Evolutionary conservation across 768 basidiomycete species (phyloP).

Genomic region (Termitomyces eurrhizus): DNA sequence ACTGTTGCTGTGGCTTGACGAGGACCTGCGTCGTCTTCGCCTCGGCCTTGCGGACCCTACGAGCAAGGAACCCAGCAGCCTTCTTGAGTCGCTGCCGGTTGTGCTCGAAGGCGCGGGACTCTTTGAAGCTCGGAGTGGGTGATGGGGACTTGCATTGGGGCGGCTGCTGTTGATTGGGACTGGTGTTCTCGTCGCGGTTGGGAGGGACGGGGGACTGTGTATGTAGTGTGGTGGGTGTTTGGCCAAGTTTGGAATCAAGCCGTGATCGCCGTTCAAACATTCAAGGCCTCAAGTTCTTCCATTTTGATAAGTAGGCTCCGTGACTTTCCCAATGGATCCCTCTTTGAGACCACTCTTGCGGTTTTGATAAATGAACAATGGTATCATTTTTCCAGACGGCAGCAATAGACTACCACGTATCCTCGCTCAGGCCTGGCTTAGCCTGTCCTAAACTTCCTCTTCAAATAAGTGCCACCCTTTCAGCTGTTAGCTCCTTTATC

Average conservation of each 20-base stretch:
- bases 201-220: not conserved
- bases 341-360: not conserved
- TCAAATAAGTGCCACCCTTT: not conserved
- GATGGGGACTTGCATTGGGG: constrained; percentile 11
- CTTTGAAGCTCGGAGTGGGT: constrained; percentile 27
- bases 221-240: not conserved
- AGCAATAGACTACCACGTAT: not conserved
- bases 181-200: not conserved
- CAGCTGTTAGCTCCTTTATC: not conserved
- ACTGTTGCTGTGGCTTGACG: not conserved
- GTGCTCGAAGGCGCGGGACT: constrained; percentile 45
- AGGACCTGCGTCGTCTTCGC: not conserved
- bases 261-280: not conserved
- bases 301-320: not conserved
- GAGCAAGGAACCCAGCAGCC: constrained; percentile 35
- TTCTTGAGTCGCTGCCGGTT: constrained; percentile 44
- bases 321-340: not conserved
- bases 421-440: not conserved
- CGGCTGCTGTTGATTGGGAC: not conserved
- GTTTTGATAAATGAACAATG: not conserved
- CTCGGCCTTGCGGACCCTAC: constrained; percentile 29
- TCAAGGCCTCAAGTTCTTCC: not conserved
- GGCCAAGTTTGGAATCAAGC: not conserved
- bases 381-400: not conserved
- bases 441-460: not conserved